These are phyloP conservation scores for Clitopilus hobsonii DNA, from an alignment of 768 basidiomycete species.

Conservation along the genomic window DNA sequence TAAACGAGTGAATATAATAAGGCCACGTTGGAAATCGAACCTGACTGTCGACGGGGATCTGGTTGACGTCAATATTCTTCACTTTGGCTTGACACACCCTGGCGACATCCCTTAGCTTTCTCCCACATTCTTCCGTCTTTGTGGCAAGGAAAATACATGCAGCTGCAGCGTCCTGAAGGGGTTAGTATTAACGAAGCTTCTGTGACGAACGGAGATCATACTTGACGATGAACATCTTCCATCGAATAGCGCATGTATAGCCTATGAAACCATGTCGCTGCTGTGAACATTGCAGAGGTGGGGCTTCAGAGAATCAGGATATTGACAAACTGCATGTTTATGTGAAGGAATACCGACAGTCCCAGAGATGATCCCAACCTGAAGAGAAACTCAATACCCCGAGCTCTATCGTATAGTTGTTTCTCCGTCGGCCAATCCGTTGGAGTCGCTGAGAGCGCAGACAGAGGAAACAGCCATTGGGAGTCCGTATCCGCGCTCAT, in stretches of 20 bases:
- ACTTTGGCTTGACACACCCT: conserved; percentile 70
- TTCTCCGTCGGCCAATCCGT: conserved; percentile 54
- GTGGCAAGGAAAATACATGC: conserved; percentile 85
- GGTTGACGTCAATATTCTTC: conserved; percentile 45
- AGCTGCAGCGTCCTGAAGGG: conserved; percentile 70
- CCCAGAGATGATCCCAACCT: conserved; percentile 73
- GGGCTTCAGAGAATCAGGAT: conserved; percentile 40
- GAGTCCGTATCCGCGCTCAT: conserved; percentile 18
- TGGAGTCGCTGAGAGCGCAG: conserved; percentile 56
- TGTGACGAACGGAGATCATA: conserved; percentile 21
- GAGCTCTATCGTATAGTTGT: conserved; percentile 74
- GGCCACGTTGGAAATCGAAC: conserved; percentile 29
- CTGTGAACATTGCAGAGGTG: conserved; percentile 78
- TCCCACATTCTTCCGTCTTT: conserved; percentile 88
- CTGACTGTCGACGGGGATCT: conserved; percentile 61
- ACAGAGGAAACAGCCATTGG: conserved; percentile 73
- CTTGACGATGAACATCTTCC: conserved; percentile 79
- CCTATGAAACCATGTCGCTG: conserved; percentile 87
- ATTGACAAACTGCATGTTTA: conserved; percentile 11
- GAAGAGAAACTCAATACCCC: conserved; percentile 83
- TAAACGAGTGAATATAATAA: conserved; percentile 5
- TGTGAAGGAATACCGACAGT: conserved; percentile 48
- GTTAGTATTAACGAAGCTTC: conserved; percentile 1
- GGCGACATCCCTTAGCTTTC: conserved; percentile 84
- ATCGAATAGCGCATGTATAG: conserved; percentile 87